phyloP scores from a whole-genome alignment of 495 filamentous ascomycete genomes.

The Trypethelium eluteriae region DNA sequence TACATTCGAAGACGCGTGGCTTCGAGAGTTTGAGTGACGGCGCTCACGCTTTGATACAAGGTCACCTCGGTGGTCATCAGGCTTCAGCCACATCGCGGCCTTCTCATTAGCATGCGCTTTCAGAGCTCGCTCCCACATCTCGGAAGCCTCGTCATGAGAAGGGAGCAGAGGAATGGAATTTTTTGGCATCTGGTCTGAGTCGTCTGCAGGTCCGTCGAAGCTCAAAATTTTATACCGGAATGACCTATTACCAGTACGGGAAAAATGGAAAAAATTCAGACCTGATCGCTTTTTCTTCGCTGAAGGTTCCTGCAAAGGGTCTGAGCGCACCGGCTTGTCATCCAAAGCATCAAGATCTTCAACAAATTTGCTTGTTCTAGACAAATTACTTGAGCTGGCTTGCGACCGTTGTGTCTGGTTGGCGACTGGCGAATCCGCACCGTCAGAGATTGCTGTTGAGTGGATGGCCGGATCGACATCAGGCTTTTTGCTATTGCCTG shows the following conservation, averaged over 20 bases:
- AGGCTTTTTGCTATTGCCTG: neutral
- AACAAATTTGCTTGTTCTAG: constrained; percentile 1
- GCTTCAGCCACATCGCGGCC: constrained; percentile 2
- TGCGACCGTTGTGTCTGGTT: neutral
- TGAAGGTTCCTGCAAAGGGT: neutral
- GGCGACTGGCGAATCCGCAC: neutral
- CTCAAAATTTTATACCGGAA: neutral
- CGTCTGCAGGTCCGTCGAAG: constrained; percentile 4
- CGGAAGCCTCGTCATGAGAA: neutral
- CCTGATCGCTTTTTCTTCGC: neutral
- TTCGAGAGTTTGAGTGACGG: neutral
- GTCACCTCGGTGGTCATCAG: neutral
- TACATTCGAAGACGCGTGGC: neutral
- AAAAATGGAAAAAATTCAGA: neutral
- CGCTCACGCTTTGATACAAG: neutral
- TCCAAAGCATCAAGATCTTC: constrained; percentile 1
- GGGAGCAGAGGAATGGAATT: neutral
- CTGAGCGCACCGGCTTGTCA: neutral
- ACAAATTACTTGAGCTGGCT: constrained; percentile 3
- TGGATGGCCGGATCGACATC: neutral
- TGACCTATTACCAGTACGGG: neutral
- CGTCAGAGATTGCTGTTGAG: neutral
- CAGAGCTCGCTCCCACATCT: constrained; percentile 11
- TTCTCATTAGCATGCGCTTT: constrained; percentile 5
- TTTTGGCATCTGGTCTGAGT: neutral